A percentile compares a stretch with the other conserved stretches of the same genome.
These are phyloP conservation scores for Nemania diffusa DNA, from an alignment of 2,329 filamentous ascomycete species.

Conservation along the genomic window DNA sequence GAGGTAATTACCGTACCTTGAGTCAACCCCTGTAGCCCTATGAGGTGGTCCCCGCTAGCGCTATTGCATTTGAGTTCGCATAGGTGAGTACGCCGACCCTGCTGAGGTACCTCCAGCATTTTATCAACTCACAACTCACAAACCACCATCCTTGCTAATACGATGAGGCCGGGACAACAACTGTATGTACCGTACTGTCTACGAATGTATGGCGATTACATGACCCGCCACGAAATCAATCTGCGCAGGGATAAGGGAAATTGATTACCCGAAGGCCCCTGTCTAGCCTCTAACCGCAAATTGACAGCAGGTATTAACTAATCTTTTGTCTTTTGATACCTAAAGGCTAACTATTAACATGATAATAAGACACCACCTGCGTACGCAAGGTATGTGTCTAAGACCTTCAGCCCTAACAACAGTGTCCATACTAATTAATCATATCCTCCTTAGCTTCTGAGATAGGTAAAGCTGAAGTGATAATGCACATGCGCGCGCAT, in stretches of 20 bases:
- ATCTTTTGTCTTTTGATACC: too few species aligned
- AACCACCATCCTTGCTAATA: too few species aligned
- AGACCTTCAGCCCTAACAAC: slow-evolving; percentile 15
- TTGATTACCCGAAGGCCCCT: not conserved
- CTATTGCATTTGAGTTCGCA: not conserved
- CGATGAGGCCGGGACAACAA: too few species aligned
- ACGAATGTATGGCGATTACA: not conserved
- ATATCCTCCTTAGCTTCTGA: slow-evolving; percentile 26
- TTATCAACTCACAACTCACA: too few species aligned
- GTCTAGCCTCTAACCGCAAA: not conserved
- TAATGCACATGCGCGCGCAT: slow-evolving; percentile 29
- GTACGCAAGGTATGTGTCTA: not conserved
- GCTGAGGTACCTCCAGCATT: too few species aligned
- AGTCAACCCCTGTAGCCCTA: not conserved
- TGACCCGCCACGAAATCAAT: not conserved
- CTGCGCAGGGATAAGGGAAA: not conserved
- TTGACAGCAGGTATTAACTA: not conserved
- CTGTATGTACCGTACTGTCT: not conserved
- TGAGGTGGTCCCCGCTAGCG: not conserved
- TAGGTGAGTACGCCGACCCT: too few species aligned
- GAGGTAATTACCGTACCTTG: not conserved
- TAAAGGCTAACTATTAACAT: too few species aligned
- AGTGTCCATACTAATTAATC: slow-evolving; percentile 10
- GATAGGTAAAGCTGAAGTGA: slow-evolving; percentile 30
- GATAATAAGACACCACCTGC: not conserved